These are phyloP conservation scores for Fusarium citri DNA, from an alignment of 2,329 filamentous ascomycete species.

Conservation along the genomic window DNA sequence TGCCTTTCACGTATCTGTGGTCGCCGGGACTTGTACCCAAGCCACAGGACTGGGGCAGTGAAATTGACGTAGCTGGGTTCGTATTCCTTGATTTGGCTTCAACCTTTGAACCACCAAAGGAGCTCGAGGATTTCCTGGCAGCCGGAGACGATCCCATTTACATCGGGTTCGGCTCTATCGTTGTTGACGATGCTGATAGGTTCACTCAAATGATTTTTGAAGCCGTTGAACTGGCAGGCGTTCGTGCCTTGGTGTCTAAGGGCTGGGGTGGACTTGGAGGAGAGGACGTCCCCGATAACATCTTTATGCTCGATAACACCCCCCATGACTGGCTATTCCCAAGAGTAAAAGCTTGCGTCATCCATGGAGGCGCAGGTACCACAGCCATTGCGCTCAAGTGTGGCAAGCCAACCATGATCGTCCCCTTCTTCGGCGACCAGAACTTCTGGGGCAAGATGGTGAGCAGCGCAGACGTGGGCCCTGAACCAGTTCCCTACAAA, in stretches of 20 bases:
- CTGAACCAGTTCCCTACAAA: slow-evolving; percentile 76
- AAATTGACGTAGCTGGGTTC: slow-evolving; percentile 81
- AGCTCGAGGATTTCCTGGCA: slow-evolving; percentile 66
- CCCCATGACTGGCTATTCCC: slow-evolving; percentile 85
- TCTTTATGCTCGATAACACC: slow-evolving; percentile 79
- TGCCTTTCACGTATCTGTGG: slow-evolving; percentile 82
- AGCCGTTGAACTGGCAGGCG: slow-evolving; percentile 72
- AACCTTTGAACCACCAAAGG: slow-evolving; percentile 67
- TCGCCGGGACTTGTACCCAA: slow-evolving; percentile 74
- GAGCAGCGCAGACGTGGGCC: slow-evolving; percentile 71
- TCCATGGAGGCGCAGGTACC: slow-evolving; percentile 83
- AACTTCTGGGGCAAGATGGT: slow-evolving; percentile 83
- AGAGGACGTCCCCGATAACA: slow-evolving; percentile 67
- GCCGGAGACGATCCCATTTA: slow-evolving; percentile 72
- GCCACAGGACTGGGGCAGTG: slow-evolving; percentile 73
- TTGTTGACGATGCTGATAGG: slow-evolving; percentile 75
- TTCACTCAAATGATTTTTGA: slow-evolving; percentile 80
- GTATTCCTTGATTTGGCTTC: slow-evolving; percentile 79
- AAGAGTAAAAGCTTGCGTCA: slow-evolving; percentile 72
- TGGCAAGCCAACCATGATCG: slow-evolving; percentile 78
- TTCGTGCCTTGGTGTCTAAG: slow-evolving; percentile 78
- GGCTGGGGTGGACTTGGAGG: slow-evolving; percentile 80
- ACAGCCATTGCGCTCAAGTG: slow-evolving; percentile 79
- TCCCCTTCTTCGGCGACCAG: slow-evolving; percentile 85
- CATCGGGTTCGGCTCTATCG: slow-evolving; percentile 81